Evolutionary conservation across 139 green algal genomes (phyloP).

Genomic region (Auxenochlorella pyrenoidosa): DNA sequence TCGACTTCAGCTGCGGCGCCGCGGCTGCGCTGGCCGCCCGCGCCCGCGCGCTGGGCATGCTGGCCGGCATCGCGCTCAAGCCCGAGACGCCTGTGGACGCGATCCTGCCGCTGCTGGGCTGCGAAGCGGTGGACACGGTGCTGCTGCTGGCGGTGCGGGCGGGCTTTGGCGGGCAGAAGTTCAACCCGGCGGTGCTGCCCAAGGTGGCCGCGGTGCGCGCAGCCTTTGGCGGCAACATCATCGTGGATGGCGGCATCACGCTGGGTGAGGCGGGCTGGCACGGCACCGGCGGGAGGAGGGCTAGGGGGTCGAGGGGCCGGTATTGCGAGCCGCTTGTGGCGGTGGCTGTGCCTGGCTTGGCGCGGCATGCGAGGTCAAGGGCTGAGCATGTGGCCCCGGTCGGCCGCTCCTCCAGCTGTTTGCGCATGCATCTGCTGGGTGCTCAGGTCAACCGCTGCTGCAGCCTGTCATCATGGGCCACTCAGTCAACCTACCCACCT

Average conservation of each 20-base stretch:
- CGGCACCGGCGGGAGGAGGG: too few relatives aligned
- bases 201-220: constrained; percentile 73
- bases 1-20: constrained; percentile 30
- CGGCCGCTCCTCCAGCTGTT: too few relatives aligned
- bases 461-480: neutral
- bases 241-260: constrained; percentile 87
- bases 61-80: constrained; percentile 80
- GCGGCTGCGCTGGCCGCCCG: constrained; percentile 41
- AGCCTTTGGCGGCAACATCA: constrained; percentile 71
- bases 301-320: too few relatives aligned
- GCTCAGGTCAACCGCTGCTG: neutral
- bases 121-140: constrained; percentile 59
- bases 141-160: constrained; percentile 87
- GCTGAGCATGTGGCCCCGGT: too few relatives aligned
- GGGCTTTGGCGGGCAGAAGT: constrained; percentile 92
- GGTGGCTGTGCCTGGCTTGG: too few relatives aligned
- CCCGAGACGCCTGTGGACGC: constrained; percentile 73
- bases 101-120: constrained; percentile 52
- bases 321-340: too few relatives aligned
- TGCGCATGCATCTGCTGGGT: too few relatives aligned
- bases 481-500: neutral
- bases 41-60: constrained; percentile 74
- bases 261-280: neutral
- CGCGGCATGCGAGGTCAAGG: too few relatives aligned
- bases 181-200: constrained; percentile 68